phyloP scores from a whole-genome alignment of 2,329 filamentous ascomycete genomes.

The Myriosclerotinia duriaeana region DNA sequence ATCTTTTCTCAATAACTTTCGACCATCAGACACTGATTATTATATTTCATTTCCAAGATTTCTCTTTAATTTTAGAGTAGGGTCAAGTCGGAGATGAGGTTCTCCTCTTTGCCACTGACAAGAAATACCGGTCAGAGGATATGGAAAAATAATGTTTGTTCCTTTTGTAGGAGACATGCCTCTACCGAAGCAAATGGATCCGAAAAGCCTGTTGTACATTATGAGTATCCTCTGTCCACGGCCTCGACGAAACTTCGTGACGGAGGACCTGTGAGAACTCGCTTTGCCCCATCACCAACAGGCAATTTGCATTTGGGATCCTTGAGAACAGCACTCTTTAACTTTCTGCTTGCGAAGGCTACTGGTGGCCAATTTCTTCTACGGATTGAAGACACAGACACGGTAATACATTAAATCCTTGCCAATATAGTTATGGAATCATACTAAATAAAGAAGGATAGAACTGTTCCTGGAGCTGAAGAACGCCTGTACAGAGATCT shows the following conservation, averaged over 20 bases:
- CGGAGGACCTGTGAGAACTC: conserved; percentile 65
- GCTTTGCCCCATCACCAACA: conserved; percentile 94
- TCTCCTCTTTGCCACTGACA: conserved; percentile 4
- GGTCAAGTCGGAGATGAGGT: conserved; percentile 12
- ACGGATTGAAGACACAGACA: conserved; percentile 92
- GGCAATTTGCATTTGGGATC: conserved; percentile 92
- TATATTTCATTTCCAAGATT: neutral
- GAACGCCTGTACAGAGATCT: conserved; percentile 74
- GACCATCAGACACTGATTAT: neutral
- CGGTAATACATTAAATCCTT: conserved; percentile 51
- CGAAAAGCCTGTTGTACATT: conserved; percentile 9
- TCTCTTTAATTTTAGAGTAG: neutral
- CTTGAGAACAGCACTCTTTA: conserved; percentile 89
- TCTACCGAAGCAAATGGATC: conserved; percentile 11
- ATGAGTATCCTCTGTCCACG: conserved; percentile 22
- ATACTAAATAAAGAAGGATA: conserved; percentile 45
- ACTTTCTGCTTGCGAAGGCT: conserved; percentile 83
- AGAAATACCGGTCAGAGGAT: conserved; percentile 10
- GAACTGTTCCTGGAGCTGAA: conserved; percentile 81
- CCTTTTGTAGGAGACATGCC: conserved; percentile 12
- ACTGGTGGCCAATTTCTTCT: conserved; percentile 89
- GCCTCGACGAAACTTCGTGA: conserved; percentile 43
- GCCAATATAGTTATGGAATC: neutral
- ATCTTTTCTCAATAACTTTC: neutral
- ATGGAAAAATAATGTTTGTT: conserved; percentile 22